These are phyloP conservation scores for Anthostomella pinea DNA, from an alignment of 2,329 filamentous ascomycete genomes.

Conservation along the genomic window DNA sequence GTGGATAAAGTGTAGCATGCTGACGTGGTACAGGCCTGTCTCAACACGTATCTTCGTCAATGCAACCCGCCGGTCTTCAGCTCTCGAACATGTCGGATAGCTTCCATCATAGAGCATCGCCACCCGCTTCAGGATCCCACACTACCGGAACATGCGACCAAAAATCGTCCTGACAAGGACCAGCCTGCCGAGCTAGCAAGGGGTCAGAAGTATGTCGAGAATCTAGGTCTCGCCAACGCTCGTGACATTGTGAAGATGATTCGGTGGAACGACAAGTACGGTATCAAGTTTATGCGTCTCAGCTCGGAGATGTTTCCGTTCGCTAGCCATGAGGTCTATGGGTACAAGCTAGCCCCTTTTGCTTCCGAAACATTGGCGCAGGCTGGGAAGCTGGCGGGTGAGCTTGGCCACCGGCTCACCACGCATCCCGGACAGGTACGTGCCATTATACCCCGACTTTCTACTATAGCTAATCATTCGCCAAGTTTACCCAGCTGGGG, in stretches of 20 bases:
- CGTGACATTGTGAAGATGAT: constrained; percentile 82
- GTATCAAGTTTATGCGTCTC: constrained; percentile 87
- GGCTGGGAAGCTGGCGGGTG: constrained; percentile 71
- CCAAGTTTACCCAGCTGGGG: constrained; percentile 86
- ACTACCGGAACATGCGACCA: constrained; percentile 75
- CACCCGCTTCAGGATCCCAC: constrained; percentile 74
- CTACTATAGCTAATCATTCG: constrained; percentile 6
- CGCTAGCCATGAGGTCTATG: constrained; percentile 82
- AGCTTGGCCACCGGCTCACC: constrained; percentile 80
- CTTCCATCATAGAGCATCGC: constrained; percentile 85
- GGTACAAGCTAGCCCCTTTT: constrained; percentile 81
- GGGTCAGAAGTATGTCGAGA: constrained; percentile 72
- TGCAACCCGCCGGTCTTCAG: constrained; percentile 83
- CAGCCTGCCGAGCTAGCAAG: constrained; percentile 63
- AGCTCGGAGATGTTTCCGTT: constrained; percentile 98
- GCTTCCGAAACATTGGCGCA: constrained; percentile 74
- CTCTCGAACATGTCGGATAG: constrained; percentile 86
- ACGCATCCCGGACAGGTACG: constrained; percentile 78
- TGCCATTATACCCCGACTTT: neutral
- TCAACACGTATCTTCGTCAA: constrained; percentile 86
- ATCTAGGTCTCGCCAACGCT: constrained; percentile 76
- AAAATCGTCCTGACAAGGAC: constrained; percentile 78
- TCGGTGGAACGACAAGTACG: constrained; percentile 87
- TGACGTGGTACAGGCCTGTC: constrained; percentile 60
- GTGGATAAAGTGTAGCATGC: neutral